Percentiles rank a stretch among this genome's conserved stretches.
Conservation (phyloP, 169 alveolate species). For the Cryptosporidium sp. region DNA sequence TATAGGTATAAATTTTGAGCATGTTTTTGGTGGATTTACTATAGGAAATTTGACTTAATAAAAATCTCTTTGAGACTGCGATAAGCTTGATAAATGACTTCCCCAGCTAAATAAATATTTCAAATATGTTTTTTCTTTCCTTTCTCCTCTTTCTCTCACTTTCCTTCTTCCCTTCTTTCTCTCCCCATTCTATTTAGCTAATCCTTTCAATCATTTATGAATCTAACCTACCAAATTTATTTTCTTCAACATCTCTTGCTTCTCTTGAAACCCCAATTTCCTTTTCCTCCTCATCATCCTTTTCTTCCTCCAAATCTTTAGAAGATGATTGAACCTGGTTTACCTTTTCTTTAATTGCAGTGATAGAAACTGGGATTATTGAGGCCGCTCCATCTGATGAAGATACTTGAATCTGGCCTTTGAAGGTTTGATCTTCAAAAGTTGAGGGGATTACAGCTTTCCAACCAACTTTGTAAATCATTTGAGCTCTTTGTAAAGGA, state of each 20-base stretch:
- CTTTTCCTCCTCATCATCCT: background rate
- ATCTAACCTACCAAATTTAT: background rate
- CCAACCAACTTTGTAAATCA: conserved; percentile 54
- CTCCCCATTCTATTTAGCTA: background rate
- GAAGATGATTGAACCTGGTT: background rate
- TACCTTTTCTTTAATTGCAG: conserved; percentile 7
- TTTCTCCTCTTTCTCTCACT: too few relatives aligned
- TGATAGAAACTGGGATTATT: conserved; percentile 40
- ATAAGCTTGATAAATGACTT: background rate
- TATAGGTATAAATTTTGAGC: background rate
- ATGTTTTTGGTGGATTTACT: background rate
- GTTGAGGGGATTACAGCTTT: conserved; percentile 5
- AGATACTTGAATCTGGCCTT: conserved; percentile 49
- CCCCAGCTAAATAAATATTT: too few relatives aligned
- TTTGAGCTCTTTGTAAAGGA: conserved; percentile 61
- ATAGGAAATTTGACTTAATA: too few relatives aligned
- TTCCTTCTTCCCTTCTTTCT: too few relatives aligned
- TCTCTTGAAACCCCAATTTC: background rate
- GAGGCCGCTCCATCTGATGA: conserved; percentile 71
- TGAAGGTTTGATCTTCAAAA: conserved; percentile 12
- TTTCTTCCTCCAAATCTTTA: background rate
- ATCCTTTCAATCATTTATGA: background rate
- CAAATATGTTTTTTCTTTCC: too few relatives aligned
- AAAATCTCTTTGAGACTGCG: background rate
- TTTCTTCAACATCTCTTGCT: background rate